Evolutionary conservation across 768 basidiomycete species (phyloP).

Genomic region (Calocybe gangraenosa): DNA sequence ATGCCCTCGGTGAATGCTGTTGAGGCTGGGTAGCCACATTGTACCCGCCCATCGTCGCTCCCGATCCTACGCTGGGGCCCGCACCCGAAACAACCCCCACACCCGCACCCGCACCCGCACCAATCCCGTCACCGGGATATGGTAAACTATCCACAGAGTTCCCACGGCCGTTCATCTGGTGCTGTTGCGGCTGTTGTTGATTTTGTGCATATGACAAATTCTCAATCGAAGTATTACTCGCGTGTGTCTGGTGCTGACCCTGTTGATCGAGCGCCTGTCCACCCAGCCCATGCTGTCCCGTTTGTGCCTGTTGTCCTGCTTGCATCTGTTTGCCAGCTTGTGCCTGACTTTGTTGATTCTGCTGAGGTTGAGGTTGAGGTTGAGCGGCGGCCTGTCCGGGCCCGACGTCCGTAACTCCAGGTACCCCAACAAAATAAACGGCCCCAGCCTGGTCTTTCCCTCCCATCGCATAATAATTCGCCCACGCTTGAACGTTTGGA

Average conservation of each 20-base stretch:
- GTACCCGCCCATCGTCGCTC: too few species aligned
- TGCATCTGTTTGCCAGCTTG: too few species aligned
- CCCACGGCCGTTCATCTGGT: conserved; percentile 13
- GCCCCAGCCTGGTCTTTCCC: conserved; percentile 70
- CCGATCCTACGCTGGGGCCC: conserved; percentile 1
- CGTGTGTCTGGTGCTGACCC: conserved; percentile 8
- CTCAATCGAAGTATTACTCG: neutral
- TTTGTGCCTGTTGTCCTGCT: too few species aligned
- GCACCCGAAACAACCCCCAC: neutral
- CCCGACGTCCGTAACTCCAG: conserved; percentile 56
- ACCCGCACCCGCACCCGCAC: neutral
- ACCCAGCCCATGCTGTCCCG: too few species aligned
- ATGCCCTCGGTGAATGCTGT: too few species aligned
- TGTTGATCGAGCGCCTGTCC: conserved; percentile 8
- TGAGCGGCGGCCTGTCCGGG: conserved; percentile 5
- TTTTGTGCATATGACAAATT: conserved; percentile 18
- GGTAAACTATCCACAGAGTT: conserved; percentile 12
- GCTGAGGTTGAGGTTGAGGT: neutral
- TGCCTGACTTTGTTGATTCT: too few species aligned
- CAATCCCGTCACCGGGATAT: conserved; percentile 17
- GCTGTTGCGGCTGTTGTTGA: conserved; percentile 18
- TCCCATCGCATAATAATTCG: conserved; percentile 78
- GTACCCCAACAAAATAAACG: conserved; percentile 78
- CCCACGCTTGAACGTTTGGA: conserved; percentile 83
- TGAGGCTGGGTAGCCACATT: too few species aligned